These are phyloP conservation scores for Phlyctochytrium arcticum DNA, from an alignment of 192 early-diverging fungal species.

Conservation along the genomic window DNA sequence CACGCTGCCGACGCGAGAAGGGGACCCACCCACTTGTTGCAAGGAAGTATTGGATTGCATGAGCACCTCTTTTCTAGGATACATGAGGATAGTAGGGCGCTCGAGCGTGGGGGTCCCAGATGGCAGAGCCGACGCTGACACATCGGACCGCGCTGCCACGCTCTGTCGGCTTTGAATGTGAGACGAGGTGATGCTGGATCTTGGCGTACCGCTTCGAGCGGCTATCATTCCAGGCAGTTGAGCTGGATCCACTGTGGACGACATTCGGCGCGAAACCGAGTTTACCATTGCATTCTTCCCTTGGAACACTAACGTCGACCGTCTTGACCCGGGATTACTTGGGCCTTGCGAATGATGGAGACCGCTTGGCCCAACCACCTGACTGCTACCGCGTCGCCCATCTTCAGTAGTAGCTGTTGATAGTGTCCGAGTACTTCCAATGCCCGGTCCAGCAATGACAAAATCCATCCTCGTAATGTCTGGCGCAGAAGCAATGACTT, in stretches of 20 bases:
- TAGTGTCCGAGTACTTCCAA: constrained; percentile 2
- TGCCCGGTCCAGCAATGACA: constrained; percentile 18
- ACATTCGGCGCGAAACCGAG: constrained; percentile 15
- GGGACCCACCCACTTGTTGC: not conserved
- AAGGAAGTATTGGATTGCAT: constrained; percentile 12
- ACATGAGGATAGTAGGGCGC: constrained; percentile 39
- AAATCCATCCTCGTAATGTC: constrained; percentile 20
- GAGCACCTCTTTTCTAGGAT: constrained; percentile 42
- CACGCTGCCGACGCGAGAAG: constrained; percentile 12
- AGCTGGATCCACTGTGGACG: constrained; percentile 13
- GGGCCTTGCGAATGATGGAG: not conserved
- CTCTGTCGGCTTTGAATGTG: too few relatives aligned
- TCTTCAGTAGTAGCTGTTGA: not conserved
- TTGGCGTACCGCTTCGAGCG: not conserved
- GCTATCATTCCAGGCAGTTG: not conserved
- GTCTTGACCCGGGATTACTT: constrained; percentile 2
- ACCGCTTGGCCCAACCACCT: not conserved
- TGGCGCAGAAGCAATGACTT: constrained; percentile 2
- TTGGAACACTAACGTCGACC: constrained; percentile 17
- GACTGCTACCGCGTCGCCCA: not conserved
- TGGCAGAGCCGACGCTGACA: not conserved
- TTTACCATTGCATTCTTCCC: constrained; percentile 19
- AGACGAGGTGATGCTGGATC: not conserved
- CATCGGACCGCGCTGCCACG: too few relatives aligned
- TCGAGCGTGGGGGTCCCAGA: constrained; percentile 10